Evolutionary conservation across 2,329 filamentous ascomycete species (phyloP).

Genomic region (Cladosporium sp.): DNA sequence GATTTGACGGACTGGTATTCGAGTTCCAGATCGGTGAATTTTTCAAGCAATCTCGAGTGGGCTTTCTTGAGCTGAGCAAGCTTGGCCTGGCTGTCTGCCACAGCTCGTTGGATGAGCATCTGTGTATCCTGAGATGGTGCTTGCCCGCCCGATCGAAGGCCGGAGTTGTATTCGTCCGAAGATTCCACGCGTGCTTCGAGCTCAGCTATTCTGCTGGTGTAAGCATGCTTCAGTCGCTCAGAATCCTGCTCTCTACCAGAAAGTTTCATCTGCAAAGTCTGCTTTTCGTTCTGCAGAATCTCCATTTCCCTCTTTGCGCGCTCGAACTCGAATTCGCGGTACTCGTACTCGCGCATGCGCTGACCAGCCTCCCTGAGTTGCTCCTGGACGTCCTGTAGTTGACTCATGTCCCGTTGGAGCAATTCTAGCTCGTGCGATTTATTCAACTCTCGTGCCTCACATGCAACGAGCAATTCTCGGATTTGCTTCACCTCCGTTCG

Average conservation of each 20-base stretch:
- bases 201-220: slow-evolving; percentile 52
- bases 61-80: slow-evolving; percentile 55
- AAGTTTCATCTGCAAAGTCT: slow-evolving; percentile 62
- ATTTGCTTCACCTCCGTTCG: slow-evolving; percentile 63
- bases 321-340: slow-evolving; percentile 63
- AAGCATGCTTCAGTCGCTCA: slow-evolving; percentile 49
- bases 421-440: slow-evolving; percentile 66
- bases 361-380: slow-evolving; percentile 64
- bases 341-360: slow-evolving; percentile 64
- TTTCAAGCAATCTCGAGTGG: slow-evolving; percentile 53
- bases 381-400: slow-evolving; percentile 61
- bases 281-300: slow-evolving; percentile 60
- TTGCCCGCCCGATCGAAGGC: background rate
- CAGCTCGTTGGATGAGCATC: slow-evolving; percentile 51
- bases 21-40: slow-evolving; percentile 51
- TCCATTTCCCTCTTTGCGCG: slow-evolving; percentile 60
- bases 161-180: background rate
- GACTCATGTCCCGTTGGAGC: slow-evolving; percentile 61
- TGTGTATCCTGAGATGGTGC: slow-evolving; percentile 21
- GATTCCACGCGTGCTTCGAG: slow-evolving; percentile 40
- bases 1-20: slow-evolving; percentile 36
- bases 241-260: slow-evolving; percentile 54
- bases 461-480: slow-evolving; percentile 62
- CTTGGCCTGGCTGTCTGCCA: slow-evolving; percentile 51
- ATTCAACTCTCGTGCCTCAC: slow-evolving; percentile 68